phyloP scores from a whole-genome alignment of 2,329 filamentous ascomycete genomes.

The Pseudofabraea citricarpa region DNA sequence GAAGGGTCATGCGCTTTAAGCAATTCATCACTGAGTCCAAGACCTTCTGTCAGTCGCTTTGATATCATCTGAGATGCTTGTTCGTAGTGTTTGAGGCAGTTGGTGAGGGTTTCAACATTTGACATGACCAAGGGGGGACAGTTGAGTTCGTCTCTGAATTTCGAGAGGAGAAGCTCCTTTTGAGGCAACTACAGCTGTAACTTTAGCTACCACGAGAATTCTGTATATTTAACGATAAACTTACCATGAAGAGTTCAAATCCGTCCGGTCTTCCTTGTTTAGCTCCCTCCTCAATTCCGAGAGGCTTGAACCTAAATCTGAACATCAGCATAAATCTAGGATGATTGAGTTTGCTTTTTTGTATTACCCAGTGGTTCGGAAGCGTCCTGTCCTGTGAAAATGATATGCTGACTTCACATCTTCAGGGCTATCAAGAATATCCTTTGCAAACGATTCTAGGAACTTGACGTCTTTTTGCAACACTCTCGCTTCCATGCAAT shows the following conservation, averaged over 20 bases:
- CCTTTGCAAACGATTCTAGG: conserved; percentile 3
- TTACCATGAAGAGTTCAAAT: conserved; percentile 4
- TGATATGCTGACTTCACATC: conserved; percentile 1
- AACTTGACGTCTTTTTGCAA: conserved; percentile 3
- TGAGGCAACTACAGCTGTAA: neutral
- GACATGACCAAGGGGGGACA: conserved; percentile 1
- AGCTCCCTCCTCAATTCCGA: conserved; percentile 2
- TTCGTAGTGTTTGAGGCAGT: neutral
- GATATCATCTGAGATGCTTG: conserved; percentile 1
- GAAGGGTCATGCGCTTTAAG: neutral
- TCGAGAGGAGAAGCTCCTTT: conserved; percentile 1
- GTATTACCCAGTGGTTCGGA: conserved; percentile 1
- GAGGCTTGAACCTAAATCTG: neutral
- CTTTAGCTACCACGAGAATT: neutral
- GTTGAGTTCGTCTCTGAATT: conserved; percentile 1
- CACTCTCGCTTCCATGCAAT: conserved; percentile 1
- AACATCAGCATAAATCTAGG: neutral
- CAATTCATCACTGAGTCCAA: neutral
- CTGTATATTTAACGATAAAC: neutral
- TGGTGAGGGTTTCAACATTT: conserved; percentile 1
- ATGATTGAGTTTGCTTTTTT: neutral
- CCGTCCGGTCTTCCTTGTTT: conserved; percentile 2
- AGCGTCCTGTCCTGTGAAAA: conserved; percentile 3
- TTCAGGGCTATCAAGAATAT: conserved; percentile 3
- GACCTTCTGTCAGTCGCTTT: conserved; percentile 1